Conservation (phyloP, 352 stramenopile genomes). For the Phytophthora multivora region DNA sequence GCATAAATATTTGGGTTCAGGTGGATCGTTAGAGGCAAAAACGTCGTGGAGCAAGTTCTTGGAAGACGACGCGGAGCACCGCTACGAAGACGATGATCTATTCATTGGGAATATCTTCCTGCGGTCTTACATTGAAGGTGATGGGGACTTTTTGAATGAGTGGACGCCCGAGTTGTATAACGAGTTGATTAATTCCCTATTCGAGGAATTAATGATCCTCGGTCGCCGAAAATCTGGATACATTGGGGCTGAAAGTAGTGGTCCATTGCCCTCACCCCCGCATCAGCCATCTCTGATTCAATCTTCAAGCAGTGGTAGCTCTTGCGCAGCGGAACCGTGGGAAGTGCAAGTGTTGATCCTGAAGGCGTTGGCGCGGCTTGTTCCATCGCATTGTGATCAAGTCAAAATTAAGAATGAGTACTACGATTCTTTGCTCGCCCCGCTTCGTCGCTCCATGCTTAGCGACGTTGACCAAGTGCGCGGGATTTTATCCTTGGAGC, state of each 20-base stretch:
- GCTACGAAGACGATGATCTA: constrained; percentile 60
- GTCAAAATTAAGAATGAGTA: constrained; percentile 62
- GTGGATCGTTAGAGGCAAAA: constrained; percentile 19
- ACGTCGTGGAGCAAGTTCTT: constrained; percentile 20
- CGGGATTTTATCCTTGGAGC: constrained; percentile 72
- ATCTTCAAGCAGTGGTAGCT: constrained; percentile 18
- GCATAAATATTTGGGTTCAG: constrained; percentile 57
- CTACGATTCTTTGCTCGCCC: constrained; percentile 66
- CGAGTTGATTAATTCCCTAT: constrained; percentile 69
- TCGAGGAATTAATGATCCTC: constrained; percentile 54
- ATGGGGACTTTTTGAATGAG: constrained; percentile 76
- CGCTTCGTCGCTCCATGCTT: constrained; percentile 66
- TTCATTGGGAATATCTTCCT: constrained; percentile 86
- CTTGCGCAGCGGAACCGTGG: constrained; percentile 60
- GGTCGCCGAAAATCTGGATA: constrained; percentile 61
- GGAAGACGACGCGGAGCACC: constrained; percentile 23
- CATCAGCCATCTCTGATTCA: constrained; percentile 19
- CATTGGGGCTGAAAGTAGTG: constrained; percentile 26
- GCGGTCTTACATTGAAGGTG: constrained; percentile 78
- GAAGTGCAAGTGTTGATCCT: constrained; percentile 83
- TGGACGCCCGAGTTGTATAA: constrained; percentile 80
- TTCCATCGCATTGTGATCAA: constrained; percentile 56
- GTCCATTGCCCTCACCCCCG: constrained; percentile 14
- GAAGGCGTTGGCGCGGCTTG: constrained; percentile 66
- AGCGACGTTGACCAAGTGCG: constrained; percentile 78